These are phyloP conservation scores for Penicillium bovifimosum DNA, from an alignment of 495 filamentous ascomycete species.

Conservation along the genomic window DNA sequence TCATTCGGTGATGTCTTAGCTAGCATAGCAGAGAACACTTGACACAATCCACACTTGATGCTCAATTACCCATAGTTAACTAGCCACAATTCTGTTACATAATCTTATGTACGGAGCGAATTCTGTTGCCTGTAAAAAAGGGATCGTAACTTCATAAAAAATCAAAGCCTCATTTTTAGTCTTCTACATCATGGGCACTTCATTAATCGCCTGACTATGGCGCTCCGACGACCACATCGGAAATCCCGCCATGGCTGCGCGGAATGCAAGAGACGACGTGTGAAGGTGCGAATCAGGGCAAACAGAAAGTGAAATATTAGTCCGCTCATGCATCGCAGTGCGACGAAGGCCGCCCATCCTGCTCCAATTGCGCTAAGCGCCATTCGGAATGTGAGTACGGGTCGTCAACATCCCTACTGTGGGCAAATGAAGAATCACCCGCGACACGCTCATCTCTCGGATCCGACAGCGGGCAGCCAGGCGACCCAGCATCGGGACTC, in stretches of 20 bases:
- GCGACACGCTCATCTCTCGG: conserved; percentile 14
- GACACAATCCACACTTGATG: too few relatives aligned
- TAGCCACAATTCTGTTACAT: conserved; percentile 24
- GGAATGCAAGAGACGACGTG: conserved; percentile 34
- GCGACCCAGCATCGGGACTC: conserved; percentile 12
- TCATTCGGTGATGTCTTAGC: too few relatives aligned
- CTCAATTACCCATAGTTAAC: too few relatives aligned
- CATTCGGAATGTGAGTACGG: conserved; percentile 38
- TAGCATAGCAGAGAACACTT: too few relatives aligned
- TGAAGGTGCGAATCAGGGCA: conserved; percentile 28
- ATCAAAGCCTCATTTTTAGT: not conserved
- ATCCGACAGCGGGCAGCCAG: conserved; percentile 19
- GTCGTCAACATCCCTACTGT: conserved; percentile 31
- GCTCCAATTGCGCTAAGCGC: conserved; percentile 38
- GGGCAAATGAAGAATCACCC: conserved; percentile 33
- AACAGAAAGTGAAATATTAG: not conserved
- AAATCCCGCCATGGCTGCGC: conserved; percentile 33
- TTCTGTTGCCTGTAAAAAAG: conserved; percentile 21
- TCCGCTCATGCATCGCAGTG: conserved; percentile 21
- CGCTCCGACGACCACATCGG: conserved; percentile 30
- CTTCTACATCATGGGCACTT: not conserved
- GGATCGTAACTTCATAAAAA: not conserved
- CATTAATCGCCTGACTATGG: conserved; percentile 23
- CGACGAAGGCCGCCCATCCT: conserved; percentile 34
- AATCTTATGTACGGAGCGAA: conserved; percentile 9